These are phyloP conservation scores for Ophiocordyceps sinensis DNA, from an alignment of 2,329 filamentous ascomycete species.

Conservation along the genomic window DNA sequence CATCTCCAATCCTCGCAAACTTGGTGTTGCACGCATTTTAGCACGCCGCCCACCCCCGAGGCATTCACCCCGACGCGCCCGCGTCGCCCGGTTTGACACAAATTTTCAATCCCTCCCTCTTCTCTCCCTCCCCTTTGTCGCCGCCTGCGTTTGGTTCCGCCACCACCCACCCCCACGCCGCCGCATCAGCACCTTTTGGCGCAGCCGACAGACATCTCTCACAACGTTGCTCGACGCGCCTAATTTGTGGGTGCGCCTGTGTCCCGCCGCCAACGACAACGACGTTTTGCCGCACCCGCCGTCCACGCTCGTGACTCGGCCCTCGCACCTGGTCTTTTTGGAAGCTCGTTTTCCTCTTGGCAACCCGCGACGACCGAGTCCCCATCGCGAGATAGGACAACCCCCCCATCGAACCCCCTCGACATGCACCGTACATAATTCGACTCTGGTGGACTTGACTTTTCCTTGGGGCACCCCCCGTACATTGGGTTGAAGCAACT, in stretches of 20 bases:
- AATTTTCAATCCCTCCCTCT: slow-evolving; percentile 21
- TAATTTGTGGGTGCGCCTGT: slow-evolving; percentile 12
- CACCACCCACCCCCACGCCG: slow-evolving; percentile 6
- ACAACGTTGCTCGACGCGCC: slow-evolving; percentile 11
- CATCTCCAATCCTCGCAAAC: slow-evolving; percentile 39
- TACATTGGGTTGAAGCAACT: not conserved
- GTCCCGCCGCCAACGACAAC: slow-evolving; percentile 6
- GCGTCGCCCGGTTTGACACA: slow-evolving; percentile 23
- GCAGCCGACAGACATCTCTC: slow-evolving; percentile 3
- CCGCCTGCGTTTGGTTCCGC: slow-evolving; percentile 3
- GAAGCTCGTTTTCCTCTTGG: slow-evolving; percentile 1
- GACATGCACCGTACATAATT: slow-evolving; percentile 24
- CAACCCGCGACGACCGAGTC: slow-evolving; percentile 7
- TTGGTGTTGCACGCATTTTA: slow-evolving; percentile 40
- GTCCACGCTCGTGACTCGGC: slow-evolving; percentile 12
- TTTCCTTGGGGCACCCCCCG: slow-evolving; percentile 5
- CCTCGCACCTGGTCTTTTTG: not conserved
- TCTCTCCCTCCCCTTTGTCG: slow-evolving; percentile 1
- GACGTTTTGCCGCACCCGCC: slow-evolving; percentile 6
- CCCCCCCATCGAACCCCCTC: slow-evolving; percentile 12
- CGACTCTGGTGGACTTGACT: slow-evolving; percentile 9
- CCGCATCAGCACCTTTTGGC: slow-evolving; percentile 3
- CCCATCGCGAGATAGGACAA: not conserved
- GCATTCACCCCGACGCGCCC: slow-evolving; percentile 26
- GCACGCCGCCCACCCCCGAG: slow-evolving; percentile 28